phyloP scores from a whole-genome alignment of 345 rosid genomes.

The Citrus reticulata region DNA sequence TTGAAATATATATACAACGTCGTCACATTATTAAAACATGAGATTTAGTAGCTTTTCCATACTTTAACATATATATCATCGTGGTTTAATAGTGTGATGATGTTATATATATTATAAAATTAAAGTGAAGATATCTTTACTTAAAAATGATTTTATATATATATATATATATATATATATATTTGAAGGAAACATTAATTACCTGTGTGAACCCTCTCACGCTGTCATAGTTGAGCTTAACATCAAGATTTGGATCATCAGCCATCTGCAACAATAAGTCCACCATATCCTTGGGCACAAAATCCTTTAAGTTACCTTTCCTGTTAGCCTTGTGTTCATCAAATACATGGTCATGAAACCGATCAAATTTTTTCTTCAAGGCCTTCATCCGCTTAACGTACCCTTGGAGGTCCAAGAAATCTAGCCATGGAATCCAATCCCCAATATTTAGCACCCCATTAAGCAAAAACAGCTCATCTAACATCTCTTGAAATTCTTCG shows the following conservation, averaged over 20 bases:
- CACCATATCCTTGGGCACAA: conserved; percentile 27
- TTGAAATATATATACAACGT: too few relatives aligned
- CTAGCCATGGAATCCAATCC: conserved; percentile 29
- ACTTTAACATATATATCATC: too few relatives aligned
- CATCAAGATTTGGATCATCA: conserved; percentile 28
- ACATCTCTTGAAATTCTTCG: conserved; percentile 16
- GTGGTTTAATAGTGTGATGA: too few relatives aligned
- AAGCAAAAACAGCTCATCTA: conserved; percentile 19
- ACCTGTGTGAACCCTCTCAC: conserved; percentile 24
- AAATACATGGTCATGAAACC: conserved; percentile 15
- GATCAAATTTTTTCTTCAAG: conserved; percentile 12
- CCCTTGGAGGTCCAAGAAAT: conserved; percentile 25
- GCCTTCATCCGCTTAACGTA: conserved; percentile 27
- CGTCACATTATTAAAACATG: too few relatives aligned
- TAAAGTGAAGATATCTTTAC: too few relatives aligned
- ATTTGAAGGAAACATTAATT: neutral
- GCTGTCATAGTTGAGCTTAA: conserved; percentile 19
- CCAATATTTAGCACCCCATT: conserved; percentile 27
- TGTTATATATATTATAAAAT: too few relatives aligned
- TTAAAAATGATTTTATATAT: too few relatives aligned
- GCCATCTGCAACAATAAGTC: conserved; percentile 26
- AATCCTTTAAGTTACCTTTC: neutral
- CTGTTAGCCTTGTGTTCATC: conserved; percentile 15
- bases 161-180: too few relatives aligned
- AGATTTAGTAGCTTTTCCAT: too few relatives aligned